Percentiles rank a stretch among this genome's conserved stretches.
phyloP scores from a whole-genome alignment of 2,329 filamentous ascomycete genomes.

The Trichoderma endophyticum region DNA sequence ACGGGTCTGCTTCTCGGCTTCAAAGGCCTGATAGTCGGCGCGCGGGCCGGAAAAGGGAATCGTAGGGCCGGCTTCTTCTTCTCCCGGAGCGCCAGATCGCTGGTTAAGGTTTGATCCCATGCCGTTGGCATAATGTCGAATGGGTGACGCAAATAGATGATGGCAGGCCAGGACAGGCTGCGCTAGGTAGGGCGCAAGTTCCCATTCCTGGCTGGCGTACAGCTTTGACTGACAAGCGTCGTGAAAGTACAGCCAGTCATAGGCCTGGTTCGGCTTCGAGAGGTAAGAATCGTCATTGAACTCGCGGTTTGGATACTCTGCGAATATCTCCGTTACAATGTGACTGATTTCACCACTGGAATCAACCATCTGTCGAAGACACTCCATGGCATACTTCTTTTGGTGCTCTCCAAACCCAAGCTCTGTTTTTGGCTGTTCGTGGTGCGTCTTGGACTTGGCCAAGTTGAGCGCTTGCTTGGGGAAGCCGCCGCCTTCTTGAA shows the following conservation, averaged over 20 bases:
- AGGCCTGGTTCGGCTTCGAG: conserved; percentile 80
- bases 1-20: conserved; percentile 75
- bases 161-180: conserved; percentile 89
- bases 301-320: conserved; percentile 78
- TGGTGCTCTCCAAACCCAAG: conserved; percentile 70
- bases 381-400: conserved; percentile 69
- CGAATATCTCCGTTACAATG: conserved; percentile 79
- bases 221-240: conserved; percentile 76
- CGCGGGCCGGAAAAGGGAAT: conserved; percentile 77
- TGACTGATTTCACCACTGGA: conserved; percentile 75
- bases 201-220: conserved; percentile 87
- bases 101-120: conserved; percentile 24
- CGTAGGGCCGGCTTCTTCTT: conserved; percentile 48
- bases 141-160: conserved; percentile 77
- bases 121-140: conserved; percentile 43
- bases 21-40: conserved; percentile 77
- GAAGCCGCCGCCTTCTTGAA: conserved; percentile 75
- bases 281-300: conserved; percentile 93
- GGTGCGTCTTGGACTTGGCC: conserved; percentile 41
- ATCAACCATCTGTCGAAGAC: conserved; percentile 72
- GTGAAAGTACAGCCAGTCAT: conserved; percentile 96
- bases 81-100: conserved; percentile 31
- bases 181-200: conserved; percentile 81
- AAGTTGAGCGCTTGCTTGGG: conserved; percentile 53
- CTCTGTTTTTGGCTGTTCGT: conserved; percentile 56